phyloP scores from a whole-genome alignment of 1,284 basidiomycete species.

The Rhodotorula sp. region DNA sequence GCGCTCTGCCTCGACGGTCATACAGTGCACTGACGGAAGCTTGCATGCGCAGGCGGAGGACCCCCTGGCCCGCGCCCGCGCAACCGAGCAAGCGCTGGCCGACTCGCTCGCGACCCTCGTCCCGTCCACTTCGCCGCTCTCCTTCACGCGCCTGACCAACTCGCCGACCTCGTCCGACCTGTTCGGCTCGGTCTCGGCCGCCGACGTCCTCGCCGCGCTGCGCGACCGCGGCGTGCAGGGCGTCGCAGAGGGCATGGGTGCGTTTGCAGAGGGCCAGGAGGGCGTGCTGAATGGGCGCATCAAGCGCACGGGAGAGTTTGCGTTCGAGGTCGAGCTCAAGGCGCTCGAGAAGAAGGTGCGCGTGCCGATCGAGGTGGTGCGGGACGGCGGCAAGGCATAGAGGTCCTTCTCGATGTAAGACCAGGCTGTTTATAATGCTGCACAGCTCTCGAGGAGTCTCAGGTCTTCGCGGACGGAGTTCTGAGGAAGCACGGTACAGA shows the following conservation, averaged over 20 bases:
- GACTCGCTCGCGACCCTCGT: slow-evolving; percentile 11
- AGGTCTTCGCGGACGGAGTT: no score
- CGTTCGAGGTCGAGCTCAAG: slow-evolving; percentile 8
- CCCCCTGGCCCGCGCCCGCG: slow-evolving; percentile 8
- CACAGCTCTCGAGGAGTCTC: no score
- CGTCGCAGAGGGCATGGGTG: background rate
- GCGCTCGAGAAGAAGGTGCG: slow-evolving; percentile 5
- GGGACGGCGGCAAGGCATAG: background rate
- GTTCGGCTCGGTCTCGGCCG: slow-evolving; percentile 35
- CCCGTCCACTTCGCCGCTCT: slow-evolving; percentile 6
- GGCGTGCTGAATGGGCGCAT: slow-evolving; percentile 35
- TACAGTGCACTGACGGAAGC: no score
- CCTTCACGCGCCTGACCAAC: slow-evolving; percentile 32
- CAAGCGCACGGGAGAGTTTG: slow-evolving; percentile 26
- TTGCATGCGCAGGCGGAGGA: slow-evolving; percentile 5
- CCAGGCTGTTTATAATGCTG: no score
- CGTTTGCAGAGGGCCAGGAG: slow-evolving; percentile 20
- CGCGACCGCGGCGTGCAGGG: slow-evolving; percentile 4
- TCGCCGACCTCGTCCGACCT: slow-evolving; percentile 29
- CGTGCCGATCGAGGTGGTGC: background rate
- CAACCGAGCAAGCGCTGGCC: slow-evolving; percentile 14
- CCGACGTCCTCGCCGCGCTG: slow-evolving; percentile 21
- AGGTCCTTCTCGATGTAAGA: no score
- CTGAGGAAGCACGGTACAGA: no score
- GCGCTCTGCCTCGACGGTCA: no score